These are phyloP conservation scores for Inga oerstediana DNA, from an alignment of 306 rosid species.

Conservation along the genomic window DNA sequence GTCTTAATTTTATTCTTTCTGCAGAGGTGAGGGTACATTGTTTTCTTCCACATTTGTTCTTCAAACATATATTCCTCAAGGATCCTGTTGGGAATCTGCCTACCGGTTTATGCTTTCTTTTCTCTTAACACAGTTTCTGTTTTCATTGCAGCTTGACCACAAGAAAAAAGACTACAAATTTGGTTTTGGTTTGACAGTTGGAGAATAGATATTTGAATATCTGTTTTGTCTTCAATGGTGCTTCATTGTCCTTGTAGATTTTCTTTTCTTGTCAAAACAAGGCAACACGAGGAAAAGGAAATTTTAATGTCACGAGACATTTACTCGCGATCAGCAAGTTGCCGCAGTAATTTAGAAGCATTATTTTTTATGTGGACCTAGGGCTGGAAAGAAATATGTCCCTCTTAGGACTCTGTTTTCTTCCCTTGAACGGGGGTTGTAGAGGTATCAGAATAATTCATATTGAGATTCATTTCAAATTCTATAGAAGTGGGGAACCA, in stretches of 20 bases:
- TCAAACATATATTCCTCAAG: not conserved
- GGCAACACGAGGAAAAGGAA: constrained; percentile 30
- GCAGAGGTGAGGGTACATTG: constrained; percentile 45
- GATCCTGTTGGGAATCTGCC: not conserved
- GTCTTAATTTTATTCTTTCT: constrained; percentile 59
- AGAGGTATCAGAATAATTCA: constrained; percentile 47
- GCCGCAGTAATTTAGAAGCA: constrained; percentile 29
- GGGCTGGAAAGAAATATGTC: constrained; percentile 8
- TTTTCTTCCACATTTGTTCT: not conserved
- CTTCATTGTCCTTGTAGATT: constrained; percentile 34
- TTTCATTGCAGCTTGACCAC: constrained; percentile 79
- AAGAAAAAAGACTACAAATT: constrained; percentile 96
- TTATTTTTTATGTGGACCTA: constrained; percentile 30
- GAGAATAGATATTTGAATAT: constrained; percentile 60
- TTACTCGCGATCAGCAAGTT: constrained; percentile 33
- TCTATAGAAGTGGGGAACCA: not conserved
- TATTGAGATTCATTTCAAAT: constrained; percentile 41
- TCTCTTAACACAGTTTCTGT: constrained; percentile 24
- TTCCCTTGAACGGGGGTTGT: constrained; percentile 43
- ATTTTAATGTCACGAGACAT: constrained; percentile 33
- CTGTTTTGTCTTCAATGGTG: constrained; percentile 28
- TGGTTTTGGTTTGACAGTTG: constrained; percentile 96
- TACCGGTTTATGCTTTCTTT: not conserved
- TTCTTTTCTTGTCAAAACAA: constrained; percentile 8
- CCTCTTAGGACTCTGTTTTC: constrained; percentile 37